phyloP scores from a whole-genome alignment of 2,329 filamentous ascomycete species.

The Moelleriella libera region DNA sequence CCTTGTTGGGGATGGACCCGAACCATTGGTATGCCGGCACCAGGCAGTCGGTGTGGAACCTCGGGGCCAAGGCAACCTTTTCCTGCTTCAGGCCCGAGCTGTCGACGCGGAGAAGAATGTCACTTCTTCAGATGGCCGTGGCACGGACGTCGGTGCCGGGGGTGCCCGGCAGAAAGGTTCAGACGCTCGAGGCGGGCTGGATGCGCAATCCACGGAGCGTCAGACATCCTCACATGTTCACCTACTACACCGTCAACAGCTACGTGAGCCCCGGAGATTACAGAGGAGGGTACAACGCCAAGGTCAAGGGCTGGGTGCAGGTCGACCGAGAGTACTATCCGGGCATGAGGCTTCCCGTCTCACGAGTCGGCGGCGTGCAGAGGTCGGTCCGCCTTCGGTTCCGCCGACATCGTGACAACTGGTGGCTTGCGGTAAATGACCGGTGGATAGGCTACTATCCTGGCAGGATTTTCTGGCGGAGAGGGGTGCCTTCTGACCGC shows the following conservation, averaged over 20 bases:
- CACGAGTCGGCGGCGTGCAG: conserved; percentile 5
- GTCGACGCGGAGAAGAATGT: conserved; percentile 3
- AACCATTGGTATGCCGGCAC: conserved; percentile 8
- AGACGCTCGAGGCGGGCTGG: conserved; percentile 9
- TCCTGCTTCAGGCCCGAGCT: conserved; percentile 6
- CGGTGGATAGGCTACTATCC: conserved; percentile 8
- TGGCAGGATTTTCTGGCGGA: conserved; percentile 4
- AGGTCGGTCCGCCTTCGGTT: conserved; percentile 5
- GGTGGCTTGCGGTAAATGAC: conserved; percentile 7
- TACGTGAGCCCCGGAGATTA: conserved; percentile 4
- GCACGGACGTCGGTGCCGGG: conserved; percentile 1
- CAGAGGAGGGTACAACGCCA: conserved; percentile 7
- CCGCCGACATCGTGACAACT: conserved; percentile 5
- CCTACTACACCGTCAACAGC: conserved; percentile 7
- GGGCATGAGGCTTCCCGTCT: conserved; percentile 5
- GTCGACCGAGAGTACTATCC: conserved; percentile 5
- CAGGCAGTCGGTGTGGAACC: conserved; percentile 2
- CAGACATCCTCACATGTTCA: conserved; percentile 6
- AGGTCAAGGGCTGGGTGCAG: conserved; percentile 9
- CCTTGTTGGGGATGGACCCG: not conserved
- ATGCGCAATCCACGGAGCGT: conserved; percentile 6
- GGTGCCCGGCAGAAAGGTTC: conserved; percentile 2
- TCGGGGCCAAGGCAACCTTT: conserved; percentile 5
- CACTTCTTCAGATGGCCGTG: conserved; percentile 7
- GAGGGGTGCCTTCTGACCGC: not conserved